Base-by-base conservation (phyloP, 2,329 filamentous ascomycete species). In the Verticillium albo-atrum region DNA sequence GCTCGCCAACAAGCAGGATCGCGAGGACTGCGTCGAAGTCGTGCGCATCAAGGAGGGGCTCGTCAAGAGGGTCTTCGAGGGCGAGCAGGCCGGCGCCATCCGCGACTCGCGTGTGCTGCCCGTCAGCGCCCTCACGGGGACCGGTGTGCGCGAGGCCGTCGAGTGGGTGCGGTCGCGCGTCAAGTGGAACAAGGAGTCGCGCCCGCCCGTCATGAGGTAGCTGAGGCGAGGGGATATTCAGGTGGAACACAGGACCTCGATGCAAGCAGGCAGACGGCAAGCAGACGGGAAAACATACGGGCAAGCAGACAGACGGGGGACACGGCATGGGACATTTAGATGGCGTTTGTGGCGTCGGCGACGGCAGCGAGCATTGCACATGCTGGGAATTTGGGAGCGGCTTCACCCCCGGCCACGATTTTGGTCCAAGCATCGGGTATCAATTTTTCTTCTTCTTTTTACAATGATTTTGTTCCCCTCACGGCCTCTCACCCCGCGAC, bases 11-110 rank as follows among this genome's bases (percentile, higher is more conserved):
- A 99, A 99, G 77, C 95, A 99, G 77, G 95, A 99, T 73, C 81
- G 94, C 2, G 95, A 99, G 75, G 95, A 98, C 75, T 98, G 94
- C 67, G 91, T 98, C 57, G 95, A 99, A 81, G 95, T 97, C 2
- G 94, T 98, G 61, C 82, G 92, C 65, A 97, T 99, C 71, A 99
- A 99, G 77, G 95, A 99, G 74, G 95, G 94, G 0, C 81, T 98
- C 58, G 93, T 99, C 56, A 89, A 96, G 76, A 92, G 90, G 77
- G 93, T 99, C 25, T 95, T 97, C 79, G 93, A 98, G 79, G 91
- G 95, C 23, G 91, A 96, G 71, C 95, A 94, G 77, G 92, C 92
- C 0, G 84, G 83, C 50, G 90, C 88, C 63, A 91, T 97, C 57
- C 84, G 94, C 64, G 95, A 99, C 77, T 96, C 91, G 70, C 83